Evolutionary conservation across 2,329 filamentous ascomycete genomes (phyloP), one percentile per base, ranked within the genome.

Genomic region (Nectriaceae sp.): DNA sequence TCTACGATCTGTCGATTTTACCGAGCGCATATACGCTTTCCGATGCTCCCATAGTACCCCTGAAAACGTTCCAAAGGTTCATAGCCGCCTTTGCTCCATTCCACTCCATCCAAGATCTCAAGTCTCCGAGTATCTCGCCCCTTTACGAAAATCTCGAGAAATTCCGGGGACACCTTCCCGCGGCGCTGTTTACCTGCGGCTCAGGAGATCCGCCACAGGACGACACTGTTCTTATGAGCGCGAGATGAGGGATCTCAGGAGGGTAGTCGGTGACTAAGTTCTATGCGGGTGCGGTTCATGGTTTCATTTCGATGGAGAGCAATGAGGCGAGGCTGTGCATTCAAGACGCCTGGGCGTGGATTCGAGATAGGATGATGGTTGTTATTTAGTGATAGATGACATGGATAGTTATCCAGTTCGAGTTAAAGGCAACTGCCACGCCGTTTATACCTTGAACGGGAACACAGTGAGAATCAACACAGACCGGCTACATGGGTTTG

Each of bases 141-240:
- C 35, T 51, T 13, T 51, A 50, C 21, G 20, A 39, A 21, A 31
- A 48, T 4, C 18, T 48, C 21, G 50, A 40, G 11, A n/a, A 40
- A n/a, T 39, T 50, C 11, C 15, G 22, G 22, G 31, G 41, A 11
- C 24, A 36, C 8, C 24, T 56, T 4, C 49, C 48, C 4, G 43
- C 47, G n/a, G 51, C 51, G 4, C 21, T 56, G 10, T 56, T 56
- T 20, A 47, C 48, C 2, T 51, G 46, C 31, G 54, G 54, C 18
- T 54, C 52, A 0, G 40, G 38, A 21, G 52, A 56, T 35, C 46
- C 45, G 6, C 38, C 52, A 37, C 29, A 52, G 13, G 54, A 56
- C 22, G 52, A 56, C 26, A 54, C 47, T 8, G 31, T 56, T 10
- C 44, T 54, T 5, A 56, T 56, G 49, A 52, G 45, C 26, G 42